A percentile compares a stretch with the other conserved stretches of the same genome.
Conservation (phyloP, 2,329 filamentous ascomycete genomes). For the Sporothrix brasiliensis region DNA sequence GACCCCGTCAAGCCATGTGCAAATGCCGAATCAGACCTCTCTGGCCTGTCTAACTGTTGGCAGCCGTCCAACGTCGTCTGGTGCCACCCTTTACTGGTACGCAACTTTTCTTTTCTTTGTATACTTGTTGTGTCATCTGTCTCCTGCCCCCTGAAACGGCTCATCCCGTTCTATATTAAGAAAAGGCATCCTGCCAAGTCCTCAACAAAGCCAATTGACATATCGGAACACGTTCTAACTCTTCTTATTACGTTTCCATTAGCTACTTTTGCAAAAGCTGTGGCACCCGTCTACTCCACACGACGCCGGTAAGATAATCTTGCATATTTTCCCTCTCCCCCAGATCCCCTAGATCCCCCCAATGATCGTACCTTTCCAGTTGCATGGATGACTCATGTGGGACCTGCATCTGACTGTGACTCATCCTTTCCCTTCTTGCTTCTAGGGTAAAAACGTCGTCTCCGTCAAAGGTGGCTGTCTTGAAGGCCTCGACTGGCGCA, state of each 20-base stretch:
- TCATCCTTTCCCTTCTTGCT: neutral
- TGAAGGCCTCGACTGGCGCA: slow-evolving; percentile 62
- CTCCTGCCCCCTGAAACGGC: neutral
- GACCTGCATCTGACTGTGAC: slow-evolving; percentile 3
- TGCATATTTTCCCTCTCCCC: neutral
- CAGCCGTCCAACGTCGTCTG: slow-evolving; percentile 61
- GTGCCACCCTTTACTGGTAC: slow-evolving; percentile 61
- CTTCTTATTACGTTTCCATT: slow-evolving; percentile 25
- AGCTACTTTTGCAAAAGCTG: slow-evolving; percentile 69
- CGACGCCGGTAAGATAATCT: slow-evolving; percentile 47
- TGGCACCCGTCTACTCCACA: slow-evolving; percentile 67
- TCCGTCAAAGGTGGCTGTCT: slow-evolving; percentile 70
- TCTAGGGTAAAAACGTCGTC: slow-evolving; percentile 60
- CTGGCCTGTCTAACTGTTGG: neutral
- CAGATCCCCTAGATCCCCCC: neutral
- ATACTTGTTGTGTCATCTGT: neutral
- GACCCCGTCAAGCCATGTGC: too few relatives aligned
- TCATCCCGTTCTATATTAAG: neutral
- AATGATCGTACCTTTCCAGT: too few relatives aligned
- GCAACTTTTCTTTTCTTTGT: slow-evolving; percentile 32
- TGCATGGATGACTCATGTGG: neutral
- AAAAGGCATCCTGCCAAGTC: neutral
- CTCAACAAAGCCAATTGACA: neutral
- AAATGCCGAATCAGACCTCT: neutral
- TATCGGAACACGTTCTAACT: neutral